phyloP scores from a whole-genome alignment of 495 filamentous ascomycete species.

The Baudoinia panamericana region DNA sequence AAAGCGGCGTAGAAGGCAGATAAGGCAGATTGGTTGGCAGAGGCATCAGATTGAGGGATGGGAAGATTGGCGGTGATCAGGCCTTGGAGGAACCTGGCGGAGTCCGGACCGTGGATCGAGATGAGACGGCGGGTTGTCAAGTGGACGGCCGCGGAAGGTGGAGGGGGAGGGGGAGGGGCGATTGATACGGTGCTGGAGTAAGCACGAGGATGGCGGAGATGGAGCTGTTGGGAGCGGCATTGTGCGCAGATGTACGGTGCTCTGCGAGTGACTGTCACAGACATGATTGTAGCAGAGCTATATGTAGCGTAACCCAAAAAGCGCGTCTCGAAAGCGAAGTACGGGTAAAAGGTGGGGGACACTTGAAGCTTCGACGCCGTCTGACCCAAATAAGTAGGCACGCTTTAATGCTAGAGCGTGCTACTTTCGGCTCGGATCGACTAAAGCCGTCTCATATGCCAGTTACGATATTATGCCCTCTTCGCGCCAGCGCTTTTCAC shows the following conservation, averaged over 20 bases:
- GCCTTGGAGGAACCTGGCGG: slow-evolving; percentile 74
- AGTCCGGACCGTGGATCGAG: slow-evolving; percentile 62
- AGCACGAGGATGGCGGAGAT: background rate
- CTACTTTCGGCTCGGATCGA: too few species aligned
- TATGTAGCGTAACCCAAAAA: background rate
- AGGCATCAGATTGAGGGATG: too few species aligned
- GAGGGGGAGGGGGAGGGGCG: slow-evolving; percentile 23
- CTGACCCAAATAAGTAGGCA: too few species aligned
- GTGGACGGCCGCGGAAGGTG: slow-evolving; percentile 35
- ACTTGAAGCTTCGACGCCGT: too few species aligned
- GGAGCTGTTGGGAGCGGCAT: slow-evolving; percentile 3
- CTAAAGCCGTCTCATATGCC: too few species aligned
- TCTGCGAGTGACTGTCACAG: background rate
- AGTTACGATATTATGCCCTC: background rate
- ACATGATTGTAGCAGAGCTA: slow-evolving; percentile 3
- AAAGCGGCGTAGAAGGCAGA: slow-evolving; percentile 64
- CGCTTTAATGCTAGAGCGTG: too few species aligned
- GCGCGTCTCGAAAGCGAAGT: too few species aligned
- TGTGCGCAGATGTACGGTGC: slow-evolving; percentile 9
- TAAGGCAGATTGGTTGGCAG: slow-evolving; percentile 36
- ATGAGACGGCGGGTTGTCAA: slow-evolving; percentile 66
- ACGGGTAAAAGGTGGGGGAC: too few species aligned
- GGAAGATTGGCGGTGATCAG: slow-evolving; percentile 63
- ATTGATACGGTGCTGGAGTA: background rate
- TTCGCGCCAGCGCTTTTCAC: slow-evolving; percentile 21